Base-by-base conservation (phyloP, 139 green algal genomes). In the Microglena sp. region DNA sequence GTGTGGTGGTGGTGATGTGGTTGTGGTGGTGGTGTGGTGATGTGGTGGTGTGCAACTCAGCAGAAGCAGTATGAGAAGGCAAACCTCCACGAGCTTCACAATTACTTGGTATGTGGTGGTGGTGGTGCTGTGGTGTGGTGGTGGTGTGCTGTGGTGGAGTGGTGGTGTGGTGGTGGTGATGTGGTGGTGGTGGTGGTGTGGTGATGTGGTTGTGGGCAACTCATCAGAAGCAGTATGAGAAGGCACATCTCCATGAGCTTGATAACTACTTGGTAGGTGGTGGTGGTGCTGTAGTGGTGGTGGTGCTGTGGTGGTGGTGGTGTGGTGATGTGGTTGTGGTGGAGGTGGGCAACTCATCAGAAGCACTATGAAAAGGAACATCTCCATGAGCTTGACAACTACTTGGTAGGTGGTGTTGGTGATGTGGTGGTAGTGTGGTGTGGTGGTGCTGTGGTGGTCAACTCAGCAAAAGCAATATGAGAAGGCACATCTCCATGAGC, bases 181-280 rank as follows among this genome's bases (percentile, higher is more conserved):
- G n/a, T n/a, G n/a, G n/a, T n/a, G n/a, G n/a, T n/a, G n/a, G n/a
- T n/a, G n/a, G n/a, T n/a, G n/a, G n/a, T n/a, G n/a, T n/a, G n/a
- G 78, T 68, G 55, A 1, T 66, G 35, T 18, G 3, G 4, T 46
- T 3, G 15, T 50, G 40, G 11, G 15, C 40, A 11, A 50, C 11
- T 50, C 40, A 50, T 11, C 40, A 50, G 44, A 75, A 78, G 57
- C 70, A 76, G 60, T 74, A 76, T 35, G 66, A 72, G 54, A 63
- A 55, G 21, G 69, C 77, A 0, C 72, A 74, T 55, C n/a, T 89
- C 35, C 68, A 85, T 26, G 67, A 83, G 15, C 66, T 90, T 30
- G 80, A 87, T 0, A 60, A 31, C 2, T 89, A 89, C 73, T 80
- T 88, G 56, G n/a, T n/a, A n/a, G n/a, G n/a, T n/a, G n/a, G n/a